Conservation (phyloP, 2,329 filamentous ascomycete species). For the Fusarium vanettenii region DNA sequence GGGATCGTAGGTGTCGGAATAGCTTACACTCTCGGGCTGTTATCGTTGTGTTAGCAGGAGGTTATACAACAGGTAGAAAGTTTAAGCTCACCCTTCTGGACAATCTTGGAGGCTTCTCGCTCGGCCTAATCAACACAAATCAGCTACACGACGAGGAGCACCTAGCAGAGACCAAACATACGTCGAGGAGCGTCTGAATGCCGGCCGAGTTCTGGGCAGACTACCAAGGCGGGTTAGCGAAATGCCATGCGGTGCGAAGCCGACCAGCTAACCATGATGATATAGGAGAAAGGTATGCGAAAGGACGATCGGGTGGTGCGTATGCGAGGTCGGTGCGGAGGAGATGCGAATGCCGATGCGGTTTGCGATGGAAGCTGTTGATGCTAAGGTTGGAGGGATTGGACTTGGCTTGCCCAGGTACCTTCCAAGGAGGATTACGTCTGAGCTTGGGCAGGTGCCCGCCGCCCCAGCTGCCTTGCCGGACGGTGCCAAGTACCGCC, state of each 20-base stretch:
- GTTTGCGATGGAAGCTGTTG: constrained; percentile 24
- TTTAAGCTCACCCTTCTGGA: constrained; percentile 82
- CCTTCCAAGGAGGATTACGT: constrained; percentile 35
- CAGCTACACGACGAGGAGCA: neutral
- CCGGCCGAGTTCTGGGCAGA: constrained; percentile 98
- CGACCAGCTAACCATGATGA: constrained; percentile 38
- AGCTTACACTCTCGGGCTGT: constrained; percentile 87
- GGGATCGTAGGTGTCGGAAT: constrained; percentile 2
- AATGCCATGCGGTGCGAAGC: constrained; percentile 22
- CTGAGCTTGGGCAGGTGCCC: constrained; percentile 32
- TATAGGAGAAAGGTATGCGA: neutral
- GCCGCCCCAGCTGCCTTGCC: constrained; percentile 25
- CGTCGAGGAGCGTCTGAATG: constrained; percentile 98
- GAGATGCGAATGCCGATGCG: neutral
- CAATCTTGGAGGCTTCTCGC: constrained; percentile 98
- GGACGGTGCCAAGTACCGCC: neutral
- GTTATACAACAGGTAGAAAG: constrained; percentile 8
- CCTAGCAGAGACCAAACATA: constrained; percentile 60
- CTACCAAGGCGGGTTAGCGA: constrained; percentile 60
- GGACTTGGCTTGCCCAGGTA: constrained; percentile 31
- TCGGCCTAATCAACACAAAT: constrained; percentile 74
- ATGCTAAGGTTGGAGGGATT: constrained; percentile 25
- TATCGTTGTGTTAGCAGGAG: constrained; percentile 43
- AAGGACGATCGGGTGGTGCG: neutral
- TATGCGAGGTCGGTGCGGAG: neutral